Base-by-base conservation (phyloP, 805 yeast genomes). In the Scheffersomyces coipomensis region DNA sequence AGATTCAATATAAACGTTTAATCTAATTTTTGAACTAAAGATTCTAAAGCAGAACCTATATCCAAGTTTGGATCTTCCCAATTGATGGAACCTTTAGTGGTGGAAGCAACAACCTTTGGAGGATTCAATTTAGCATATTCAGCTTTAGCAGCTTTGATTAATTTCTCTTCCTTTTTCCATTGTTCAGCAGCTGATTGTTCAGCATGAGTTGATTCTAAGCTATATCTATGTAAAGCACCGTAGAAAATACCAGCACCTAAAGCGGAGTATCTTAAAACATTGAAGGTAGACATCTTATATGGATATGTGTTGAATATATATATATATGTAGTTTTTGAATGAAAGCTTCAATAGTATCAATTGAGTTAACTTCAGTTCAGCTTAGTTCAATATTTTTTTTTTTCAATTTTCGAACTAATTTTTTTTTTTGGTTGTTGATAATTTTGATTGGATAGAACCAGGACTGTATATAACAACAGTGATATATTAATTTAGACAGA, bases 211-310 rank as follows among this genome's bases (percentile, higher is more conserved):
- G 78, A 55, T 55, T 82, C 81, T 55, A 88, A 75, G 38, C 75
- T 65, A 59, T 78, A 71, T 67, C 95, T 86, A 75, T 88, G 96
- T 64, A 76, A 76, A 49, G 88, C 86, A 54, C 99, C 99, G 70
- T 87, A 88, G 46, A 79, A 75, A 43, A 90, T 73, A 66, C 99
- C 99, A 52, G 88, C 79, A 39, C 86, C 91, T 52, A 91, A 78
- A 39, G 95, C 84, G 52, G 95, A 74, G 83, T 93, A 91, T 83
- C 98, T 88, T 61, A 90, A 79, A 59, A 90, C 89, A 85, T 85
- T 69, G 55, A 69, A 64, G 33, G 51, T 58, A 37, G 71, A 64
- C 70, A 65, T 65, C 34, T 30, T 34, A 12, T 15, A 13, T 27
- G 18, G 9, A 9, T 21, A 2, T 26, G 21, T 21, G 13, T 15